Conservation (phyloP, 2,329 filamentous ascomycete species). For the Aquanectria penicillioides region DNA sequence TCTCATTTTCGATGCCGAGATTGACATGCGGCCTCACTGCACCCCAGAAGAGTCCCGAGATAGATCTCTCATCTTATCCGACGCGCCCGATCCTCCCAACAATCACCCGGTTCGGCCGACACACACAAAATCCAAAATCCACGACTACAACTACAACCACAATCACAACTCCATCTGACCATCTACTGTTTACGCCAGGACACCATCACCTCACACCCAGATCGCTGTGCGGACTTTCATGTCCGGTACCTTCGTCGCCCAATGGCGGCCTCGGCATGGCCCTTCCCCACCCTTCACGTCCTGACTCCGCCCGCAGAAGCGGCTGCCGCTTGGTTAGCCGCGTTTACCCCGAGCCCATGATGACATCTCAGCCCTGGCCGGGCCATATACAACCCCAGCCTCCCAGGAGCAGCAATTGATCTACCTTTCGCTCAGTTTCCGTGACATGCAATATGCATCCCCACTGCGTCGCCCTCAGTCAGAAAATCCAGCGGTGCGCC, state of each 20-base stretch:
- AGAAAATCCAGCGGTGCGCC: slow-evolving; percentile 15
- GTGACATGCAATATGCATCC: slow-evolving; percentile 24
- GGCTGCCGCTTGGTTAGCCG: slow-evolving; percentile 24
- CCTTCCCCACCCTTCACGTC: slow-evolving; percentile 31
- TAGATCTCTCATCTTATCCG: background rate
- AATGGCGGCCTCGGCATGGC: slow-evolving; percentile 27
- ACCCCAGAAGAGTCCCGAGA: too few species aligned
- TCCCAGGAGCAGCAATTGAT: slow-evolving; percentile 32
- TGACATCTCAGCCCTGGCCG: slow-evolving; percentile 22
- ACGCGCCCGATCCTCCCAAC: background rate
- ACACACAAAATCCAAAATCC: slow-evolving; percentile 2
- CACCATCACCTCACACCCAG: slow-evolving; percentile 7
- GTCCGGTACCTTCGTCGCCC: slow-evolving; percentile 32
- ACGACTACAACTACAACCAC: background rate
- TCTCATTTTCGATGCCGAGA: too few species aligned
- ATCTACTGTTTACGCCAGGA: slow-evolving; percentile 1
- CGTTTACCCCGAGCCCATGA: slow-evolving; percentile 30
- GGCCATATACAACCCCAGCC: slow-evolving; percentile 21
- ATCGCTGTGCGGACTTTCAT: slow-evolving; percentile 38
- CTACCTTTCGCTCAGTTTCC: slow-evolving; percentile 25
- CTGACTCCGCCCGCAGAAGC: slow-evolving; percentile 21
- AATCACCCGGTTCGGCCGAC: background rate
- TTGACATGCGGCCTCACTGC: too few species aligned
- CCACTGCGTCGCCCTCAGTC: slow-evolving; percentile 9
- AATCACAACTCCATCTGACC: slow-evolving; percentile 3